A percentile compares a stretch with the other conserved stretches of the same genome.
phyloP scores from a whole-genome alignment of 306 rosid species.

The Trifolium dubium region DNA sequence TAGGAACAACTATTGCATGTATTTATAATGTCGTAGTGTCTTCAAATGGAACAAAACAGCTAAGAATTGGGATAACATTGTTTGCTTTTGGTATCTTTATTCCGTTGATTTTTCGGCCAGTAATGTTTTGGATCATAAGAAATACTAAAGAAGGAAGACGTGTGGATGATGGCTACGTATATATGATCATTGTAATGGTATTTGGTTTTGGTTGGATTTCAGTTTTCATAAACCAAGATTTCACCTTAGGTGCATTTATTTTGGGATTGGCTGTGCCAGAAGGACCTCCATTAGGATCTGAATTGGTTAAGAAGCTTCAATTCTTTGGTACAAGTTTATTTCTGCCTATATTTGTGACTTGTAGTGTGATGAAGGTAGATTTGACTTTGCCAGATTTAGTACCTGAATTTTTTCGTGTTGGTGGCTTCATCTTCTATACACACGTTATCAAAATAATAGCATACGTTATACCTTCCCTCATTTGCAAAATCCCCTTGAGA shows the following conservation, averaged over 20 bases:
- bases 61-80: background rate
- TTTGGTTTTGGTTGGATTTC: conserved; percentile 41
- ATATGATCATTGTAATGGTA: conserved; percentile 39
- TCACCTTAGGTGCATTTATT: conserved; percentile 53
- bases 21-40: background rate
- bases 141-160: conserved; percentile 59
- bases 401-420: accelerated
- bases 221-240: conserved; percentile 28
- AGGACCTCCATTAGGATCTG: conserved; percentile 73
- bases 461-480: conserved; percentile 14
- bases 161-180: conserved; percentile 43
- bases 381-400: background rate
- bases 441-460: conserved; percentile 37
- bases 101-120: conserved; percentile 45
- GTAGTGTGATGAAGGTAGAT: conserved; percentile 50
- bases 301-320: conserved; percentile 53
- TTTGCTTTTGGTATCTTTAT: background rate
- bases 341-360: conserved; percentile 61
- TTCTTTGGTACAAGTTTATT: conserved; percentile 44
- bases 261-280: conserved; percentile 71
- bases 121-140: conserved; percentile 53
- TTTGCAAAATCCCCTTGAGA: conserved; percentile 45
- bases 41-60: accelerated
- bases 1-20: background rate
- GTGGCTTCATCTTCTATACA: background rate